A percentile compares a stretch with the other conserved stretches of the same genome.
phyloP scores from a whole-genome alignment of 768 basidiomycete species.

The Lentinus tigrinus region DNA sequence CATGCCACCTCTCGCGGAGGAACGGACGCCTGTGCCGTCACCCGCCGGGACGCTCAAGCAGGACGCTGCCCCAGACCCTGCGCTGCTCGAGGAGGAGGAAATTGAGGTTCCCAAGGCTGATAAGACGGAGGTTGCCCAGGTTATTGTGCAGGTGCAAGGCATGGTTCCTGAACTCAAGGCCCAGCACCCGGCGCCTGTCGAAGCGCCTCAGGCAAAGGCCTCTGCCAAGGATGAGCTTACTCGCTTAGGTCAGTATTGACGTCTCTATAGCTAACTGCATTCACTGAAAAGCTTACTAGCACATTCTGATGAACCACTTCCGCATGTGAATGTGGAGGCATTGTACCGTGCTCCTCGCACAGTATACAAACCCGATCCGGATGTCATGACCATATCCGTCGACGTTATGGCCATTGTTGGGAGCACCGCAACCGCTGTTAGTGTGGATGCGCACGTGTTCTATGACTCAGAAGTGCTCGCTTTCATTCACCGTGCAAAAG shows the following conservation, averaged over 20 bases:
- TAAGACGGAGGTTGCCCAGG: not conserved
- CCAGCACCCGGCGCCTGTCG: not conserved
- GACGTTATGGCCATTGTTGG: constrained; percentile 66
- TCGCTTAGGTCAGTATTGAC: constrained; percentile 12
- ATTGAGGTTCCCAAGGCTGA: not conserved
- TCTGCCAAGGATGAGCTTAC: not conserved
- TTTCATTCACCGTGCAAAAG: constrained; percentile 69
- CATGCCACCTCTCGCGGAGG: constrained; percentile 69
- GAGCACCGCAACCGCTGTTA: constrained; percentile 44
- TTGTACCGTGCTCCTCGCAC: constrained; percentile 37
- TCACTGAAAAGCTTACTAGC: constrained; percentile 26
- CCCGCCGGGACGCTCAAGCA: constrained; percentile 55
- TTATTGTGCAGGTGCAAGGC: not conserved
- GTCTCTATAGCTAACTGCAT: not conserved
- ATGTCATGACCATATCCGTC: constrained; percentile 62
- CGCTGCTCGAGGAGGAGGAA: constrained; percentile 1
- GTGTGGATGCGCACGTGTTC: constrained; percentile 52
- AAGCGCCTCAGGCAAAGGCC: not conserved
- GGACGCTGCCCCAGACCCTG: not conserved
- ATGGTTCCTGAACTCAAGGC: not conserved
- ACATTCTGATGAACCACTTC: constrained; percentile 43
- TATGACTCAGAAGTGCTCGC: constrained; percentile 73
- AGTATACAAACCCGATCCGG: constrained; percentile 29
- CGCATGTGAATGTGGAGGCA: constrained; percentile 46
- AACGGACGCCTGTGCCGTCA: constrained; percentile 54